Conservation (phyloP, 2,329 filamentous ascomycete genomes). For the Monilinia fructigena region DNA sequence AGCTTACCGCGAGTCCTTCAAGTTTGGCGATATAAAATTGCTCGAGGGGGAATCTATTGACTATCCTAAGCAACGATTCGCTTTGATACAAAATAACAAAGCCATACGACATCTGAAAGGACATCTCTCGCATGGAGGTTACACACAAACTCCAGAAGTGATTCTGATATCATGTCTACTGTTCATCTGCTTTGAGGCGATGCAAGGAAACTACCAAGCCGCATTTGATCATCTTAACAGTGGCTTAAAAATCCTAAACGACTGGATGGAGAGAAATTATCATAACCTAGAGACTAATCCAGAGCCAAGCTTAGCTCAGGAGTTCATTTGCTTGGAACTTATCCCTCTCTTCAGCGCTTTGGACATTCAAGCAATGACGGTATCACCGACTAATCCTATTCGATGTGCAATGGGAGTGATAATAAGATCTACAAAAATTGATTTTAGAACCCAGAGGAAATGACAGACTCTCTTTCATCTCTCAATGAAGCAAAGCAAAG, state of each 20-base stretch:
- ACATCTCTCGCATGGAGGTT: constrained; percentile 38
- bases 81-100: constrained; percentile 29
- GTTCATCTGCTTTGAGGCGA: constrained; percentile 30
- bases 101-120: constrained; percentile 44
- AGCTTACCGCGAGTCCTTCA: constrained; percentile 29
- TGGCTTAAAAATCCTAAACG: constrained; percentile 25
- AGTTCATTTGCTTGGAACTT: constrained; percentile 12
- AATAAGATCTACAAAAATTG: neutral
- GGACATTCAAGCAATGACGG: constrained; percentile 7
- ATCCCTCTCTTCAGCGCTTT: constrained; percentile 14
- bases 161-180: constrained; percentile 28
- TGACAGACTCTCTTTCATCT: neutral
- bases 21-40: constrained; percentile 12
- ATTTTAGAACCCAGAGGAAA: constrained; percentile 2
- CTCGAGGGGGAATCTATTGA: constrained; percentile 5
- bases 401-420: neutral
- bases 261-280: constrained; percentile 3
- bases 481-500: constrained; percentile 13
- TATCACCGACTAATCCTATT: constrained; percentile 6
- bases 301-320: neutral
- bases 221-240: constrained; percentile 29
- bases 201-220: constrained; percentile 27
- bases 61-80: constrained; percentile 42
- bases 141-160: constrained; percentile 12
- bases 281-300: neutral